Evolutionary conservation across 2,329 filamentous ascomycete genomes (phyloP), one percentile per base, ranked within the genome.

Genomic region (Scytalidium sp.): DNA sequence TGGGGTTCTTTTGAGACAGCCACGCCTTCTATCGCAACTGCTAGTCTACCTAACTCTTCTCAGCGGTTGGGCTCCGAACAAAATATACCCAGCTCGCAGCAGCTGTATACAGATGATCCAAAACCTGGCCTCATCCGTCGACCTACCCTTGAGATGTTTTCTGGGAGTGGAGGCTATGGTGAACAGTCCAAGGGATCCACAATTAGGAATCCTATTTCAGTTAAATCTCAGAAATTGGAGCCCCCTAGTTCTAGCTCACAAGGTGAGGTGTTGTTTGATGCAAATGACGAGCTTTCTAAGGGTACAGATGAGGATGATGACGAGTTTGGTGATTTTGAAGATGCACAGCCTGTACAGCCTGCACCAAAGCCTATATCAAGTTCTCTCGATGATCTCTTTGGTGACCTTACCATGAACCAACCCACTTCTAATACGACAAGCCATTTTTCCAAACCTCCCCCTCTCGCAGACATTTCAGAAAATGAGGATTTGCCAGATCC

Each of bases 311-410:
- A 79, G 3, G 78, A 83, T 7, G 82, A 85, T 48, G 82, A 85
- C 59, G 80, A 75, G 22, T 87, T 84, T 68, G 83, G 84, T 1
- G 84, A 87, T 49, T 88, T 88, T 59, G 83, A 87, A 64, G 74
- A 77, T 41, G 81, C 58, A 46, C 53, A 51, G 21, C 56, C 49
- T 22, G 20, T 45, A 23, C 43, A 49, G 13, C 43, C 54, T 25
- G 27, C 47, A 20, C 36, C 52, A 36, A 29, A 47, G 13, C 32
- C 5, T 4, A n/a, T 15, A 36, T 49, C 48, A 39, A 54, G 57
- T 25, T 57, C 59, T 19, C 46, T 61, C n/a, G 64, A 71, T 47
- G 65, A 69, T 11, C 51, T 63, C 36, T 56, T 43, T 54, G 66
- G 45, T 54, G 63, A 36, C 53, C 64, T 49, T 56, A 50, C 52